phyloP scores from a whole-genome alignment of 2,329 filamentous ascomycete genomes.

The Hymenoscyphus salicellus region DNA sequence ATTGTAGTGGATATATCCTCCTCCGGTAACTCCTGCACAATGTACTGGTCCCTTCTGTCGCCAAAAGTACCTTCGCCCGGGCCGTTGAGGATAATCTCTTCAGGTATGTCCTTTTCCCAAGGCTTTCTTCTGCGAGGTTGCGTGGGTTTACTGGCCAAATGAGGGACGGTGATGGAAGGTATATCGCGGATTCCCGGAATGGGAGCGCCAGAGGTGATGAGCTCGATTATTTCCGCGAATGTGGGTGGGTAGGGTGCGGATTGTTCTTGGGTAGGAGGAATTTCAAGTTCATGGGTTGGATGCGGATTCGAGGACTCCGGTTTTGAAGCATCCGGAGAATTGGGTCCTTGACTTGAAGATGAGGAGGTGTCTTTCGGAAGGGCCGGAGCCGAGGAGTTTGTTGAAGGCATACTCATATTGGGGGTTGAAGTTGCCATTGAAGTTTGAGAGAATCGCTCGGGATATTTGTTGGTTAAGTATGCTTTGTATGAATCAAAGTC shows the following conservation, averaged over 20 bases:
- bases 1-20: slow-evolving; percentile 3
- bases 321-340: not conserved
- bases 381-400: slow-evolving; percentile 9
- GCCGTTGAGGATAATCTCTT: slow-evolving; percentile 29
- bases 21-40: slow-evolving; percentile 32
- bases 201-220: slow-evolving; percentile 77
- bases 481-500: slow-evolving; percentile 66
- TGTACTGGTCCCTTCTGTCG: slow-evolving; percentile 29
- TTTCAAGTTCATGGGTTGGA: slow-evolving; percentile 3
- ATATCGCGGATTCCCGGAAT: slow-evolving; percentile 88
- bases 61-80: slow-evolving; percentile 37
- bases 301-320: not conserved
- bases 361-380: not conserved
- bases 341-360: not conserved
- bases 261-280: slow-evolving; percentile 6
- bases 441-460: not conserved
- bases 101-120: slow-evolving; percentile 66
- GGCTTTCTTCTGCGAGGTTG: slow-evolving; percentile 55
- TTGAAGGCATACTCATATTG: not conserved
- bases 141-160: slow-evolving; percentile 47
- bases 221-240: slow-evolving; percentile 81
- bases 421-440: slow-evolving; percentile 7
- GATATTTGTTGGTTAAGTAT: slow-evolving; percentile 45
- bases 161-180: slow-evolving; percentile 71
- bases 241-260: slow-evolving; percentile 71